Percentiles rank a stretch among this genome's conserved stretches.
These are phyloP conservation scores for Eimeria sp. DNA, from an alignment of 169 alveolate species.

Conservation along the genomic window DNA sequence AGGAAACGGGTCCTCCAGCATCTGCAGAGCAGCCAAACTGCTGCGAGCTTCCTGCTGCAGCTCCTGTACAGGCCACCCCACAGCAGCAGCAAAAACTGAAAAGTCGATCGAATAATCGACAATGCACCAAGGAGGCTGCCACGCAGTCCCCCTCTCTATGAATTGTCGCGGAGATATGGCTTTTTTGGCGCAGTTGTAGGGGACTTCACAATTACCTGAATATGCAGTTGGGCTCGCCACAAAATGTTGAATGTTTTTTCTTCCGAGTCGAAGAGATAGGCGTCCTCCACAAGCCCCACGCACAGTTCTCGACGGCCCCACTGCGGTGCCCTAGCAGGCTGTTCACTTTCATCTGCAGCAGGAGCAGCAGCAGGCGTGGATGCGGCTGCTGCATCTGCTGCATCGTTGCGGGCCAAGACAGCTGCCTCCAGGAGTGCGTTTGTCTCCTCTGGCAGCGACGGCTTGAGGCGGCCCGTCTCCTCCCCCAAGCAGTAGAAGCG, in stretches of 20 bases:
- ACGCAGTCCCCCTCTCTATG: not conserved
- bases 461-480: not conserved
- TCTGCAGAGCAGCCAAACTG: conserved; percentile 69
- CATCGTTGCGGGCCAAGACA: conserved; percentile 25
- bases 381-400: conserved; percentile 41
- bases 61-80: conserved; percentile 31
- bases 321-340: conserved; percentile 1
- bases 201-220: conserved; percentile 36
- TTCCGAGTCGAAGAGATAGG: conserved; percentile 71
- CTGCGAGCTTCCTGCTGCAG: conserved; percentile 80
- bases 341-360: not conserved
- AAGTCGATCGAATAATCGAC: not conserved
- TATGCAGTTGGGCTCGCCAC: conserved; percentile 75
- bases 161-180: not conserved
- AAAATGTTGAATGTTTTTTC: conserved; percentile 58
- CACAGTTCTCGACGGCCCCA: conserved; percentile 50
- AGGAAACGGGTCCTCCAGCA: conserved; percentile 63
- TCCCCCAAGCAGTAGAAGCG: conserved; percentile 62
- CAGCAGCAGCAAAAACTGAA: not conserved
- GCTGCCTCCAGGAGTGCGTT: conserved; percentile 33
- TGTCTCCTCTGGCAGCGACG: conserved; percentile 4
- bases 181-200: not conserved
- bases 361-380: conserved; percentile 6
- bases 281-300: conserved; percentile 68
- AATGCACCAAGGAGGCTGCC: not conserved